phyloP scores from a whole-genome alignment of 1,284 basidiomycete species.

The Cryptococcus sp. region DNA sequence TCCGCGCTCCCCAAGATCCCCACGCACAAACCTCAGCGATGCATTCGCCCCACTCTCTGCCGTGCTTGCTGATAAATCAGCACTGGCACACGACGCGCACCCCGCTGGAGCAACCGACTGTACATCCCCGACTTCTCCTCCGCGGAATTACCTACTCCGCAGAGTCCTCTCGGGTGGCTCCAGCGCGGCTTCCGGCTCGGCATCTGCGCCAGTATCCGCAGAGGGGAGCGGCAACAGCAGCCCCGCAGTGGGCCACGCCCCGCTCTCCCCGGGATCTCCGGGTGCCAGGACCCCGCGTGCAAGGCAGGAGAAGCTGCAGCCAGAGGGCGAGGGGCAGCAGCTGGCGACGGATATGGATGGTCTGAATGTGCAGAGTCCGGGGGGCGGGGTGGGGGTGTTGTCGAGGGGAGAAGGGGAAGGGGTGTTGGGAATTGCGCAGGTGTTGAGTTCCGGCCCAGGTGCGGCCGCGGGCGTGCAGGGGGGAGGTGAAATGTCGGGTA shows the following conservation, averaged over 20 bases:
- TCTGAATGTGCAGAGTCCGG: slow-evolving; percentile 23
- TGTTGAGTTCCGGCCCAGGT: background rate
- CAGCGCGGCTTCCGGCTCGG: slow-evolving; percentile 13
- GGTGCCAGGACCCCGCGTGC: slow-evolving; percentile 30
- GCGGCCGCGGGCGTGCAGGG: too few relatives aligned
- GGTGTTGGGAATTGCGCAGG: slow-evolving; percentile 4
- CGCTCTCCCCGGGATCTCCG: slow-evolving; percentile 28
- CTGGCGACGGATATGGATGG: slow-evolving; percentile 22
- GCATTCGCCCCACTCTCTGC: slow-evolving; percentile 13
- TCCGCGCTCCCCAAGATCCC: slow-evolving; percentile 11
- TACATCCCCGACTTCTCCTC: slow-evolving; percentile 3
- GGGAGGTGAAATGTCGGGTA: too few relatives aligned
- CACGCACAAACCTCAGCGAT: slow-evolving; percentile 1
- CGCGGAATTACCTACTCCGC: slow-evolving; percentile 17
- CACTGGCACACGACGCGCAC: background rate
- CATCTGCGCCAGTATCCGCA: slow-evolving; percentile 1
- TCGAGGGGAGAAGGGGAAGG: background rate
- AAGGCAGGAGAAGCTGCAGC: slow-evolving; percentile 4
- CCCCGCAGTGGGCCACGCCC: slow-evolving; percentile 8
- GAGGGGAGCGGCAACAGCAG: slow-evolving; percentile 4
- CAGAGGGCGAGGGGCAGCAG: slow-evolving; percentile 7
- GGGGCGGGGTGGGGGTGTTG: background rate
- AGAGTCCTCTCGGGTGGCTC: slow-evolving; percentile 25
- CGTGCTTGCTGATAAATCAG: slow-evolving; percentile 9
- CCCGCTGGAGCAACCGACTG: background rate